Evolutionary conservation across 495 filamentous ascomycete genomes (phyloP).

Genomic region (Tuber indicum): DNA sequence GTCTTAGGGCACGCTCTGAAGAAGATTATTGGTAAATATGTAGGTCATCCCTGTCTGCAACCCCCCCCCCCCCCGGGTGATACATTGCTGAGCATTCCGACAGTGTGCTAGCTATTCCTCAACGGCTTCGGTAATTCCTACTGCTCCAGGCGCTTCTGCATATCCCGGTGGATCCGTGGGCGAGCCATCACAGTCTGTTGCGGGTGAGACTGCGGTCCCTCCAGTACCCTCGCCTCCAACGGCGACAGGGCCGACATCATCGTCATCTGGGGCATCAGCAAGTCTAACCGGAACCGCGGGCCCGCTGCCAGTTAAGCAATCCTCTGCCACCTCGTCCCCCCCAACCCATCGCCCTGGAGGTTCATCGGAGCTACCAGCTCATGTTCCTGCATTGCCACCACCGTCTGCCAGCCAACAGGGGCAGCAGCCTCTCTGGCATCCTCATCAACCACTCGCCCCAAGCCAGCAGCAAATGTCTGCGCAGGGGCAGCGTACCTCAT

Average conservation of each 20-base stretch:
- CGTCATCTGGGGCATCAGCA: constrained; percentile 18
- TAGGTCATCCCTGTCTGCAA: constrained; percentile 47
- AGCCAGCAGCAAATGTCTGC: constrained; percentile 24
- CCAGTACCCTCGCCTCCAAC: constrained; percentile 31
- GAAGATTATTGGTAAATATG: constrained; percentile 98
- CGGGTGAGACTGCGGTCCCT: constrained; percentile 18
- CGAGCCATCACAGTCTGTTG: constrained; percentile 9
- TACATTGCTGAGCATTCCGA: constrained; percentile 9
- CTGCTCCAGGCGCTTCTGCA: constrained; percentile 32
- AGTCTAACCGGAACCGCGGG: constrained; percentile 29
- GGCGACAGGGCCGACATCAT: constrained; percentile 25
- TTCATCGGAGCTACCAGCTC: constrained; percentile 27
- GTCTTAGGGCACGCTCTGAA: constrained; percentile 72
- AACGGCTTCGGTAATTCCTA: constrained; percentile 39
- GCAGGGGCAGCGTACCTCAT: constrained; percentile 29
- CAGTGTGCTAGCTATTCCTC: constrained; percentile 42
- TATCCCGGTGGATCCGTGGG: constrained; percentile 28
- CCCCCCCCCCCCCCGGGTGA: too few species aligned
- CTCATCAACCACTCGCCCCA: constrained; percentile 31
- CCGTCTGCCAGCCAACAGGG: constrained; percentile 24
- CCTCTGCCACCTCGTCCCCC: constrained; percentile 25
- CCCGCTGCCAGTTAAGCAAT: constrained; percentile 28
- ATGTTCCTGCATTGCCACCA: constrained; percentile 29
- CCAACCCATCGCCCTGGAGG: constrained; percentile 25
- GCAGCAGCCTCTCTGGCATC: constrained; percentile 21